A percentile compares a stretch with the other conserved stretches of the same genome.
These are phyloP conservation scores for Morella rubra DNA, from an alignment of 306 rosid species.

Conservation along the genomic window DNA sequence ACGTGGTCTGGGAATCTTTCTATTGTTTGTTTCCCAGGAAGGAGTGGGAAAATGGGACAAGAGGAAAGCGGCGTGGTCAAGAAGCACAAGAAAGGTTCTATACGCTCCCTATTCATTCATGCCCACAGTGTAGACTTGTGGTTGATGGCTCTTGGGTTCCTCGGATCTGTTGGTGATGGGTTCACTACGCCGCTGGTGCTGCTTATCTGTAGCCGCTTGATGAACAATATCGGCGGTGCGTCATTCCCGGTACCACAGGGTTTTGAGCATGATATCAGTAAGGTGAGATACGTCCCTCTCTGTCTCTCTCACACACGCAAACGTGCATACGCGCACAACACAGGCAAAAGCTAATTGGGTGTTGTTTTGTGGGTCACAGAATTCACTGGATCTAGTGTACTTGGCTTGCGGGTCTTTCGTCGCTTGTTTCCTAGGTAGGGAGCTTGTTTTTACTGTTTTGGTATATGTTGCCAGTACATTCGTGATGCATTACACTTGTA, in stretches of 20 bases:
- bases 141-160: slow-evolving; percentile 30
- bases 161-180: slow-evolving; percentile 34
- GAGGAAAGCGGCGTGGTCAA: background rate
- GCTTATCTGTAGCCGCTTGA: slow-evolving; percentile 38
- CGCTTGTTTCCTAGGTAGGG: slow-evolving; percentile 79
- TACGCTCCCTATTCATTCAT: slow-evolving; percentile 37
- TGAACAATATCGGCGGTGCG: slow-evolving; percentile 50
- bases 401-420: slow-evolving; percentile 68
- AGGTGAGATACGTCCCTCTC: slow-evolving; percentile 26
- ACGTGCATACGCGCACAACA: background rate
- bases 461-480: background rate
- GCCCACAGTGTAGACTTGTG: slow-evolving; percentile 28
- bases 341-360: slow-evolving; percentile 2
- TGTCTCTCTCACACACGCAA: background rate
- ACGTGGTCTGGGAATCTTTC: slow-evolving; percentile 19
- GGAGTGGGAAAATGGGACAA: background rate
- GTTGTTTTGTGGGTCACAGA: slow-evolving; percentile 51
- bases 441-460: background rate
- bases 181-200: slow-evolving; percentile 16
- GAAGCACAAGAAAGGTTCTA: slow-evolving; percentile 15
- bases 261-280: slow-evolving; percentile 33
- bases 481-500: too few relatives aligned
- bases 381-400: slow-evolving; percentile 64
- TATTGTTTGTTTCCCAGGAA: slow-evolving; percentile 26
- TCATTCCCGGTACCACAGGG: background rate